A percentile compares a stretch with the other conserved stretches of the same genome.
These are phyloP conservation scores for Paraglomus occultum DNA, from an alignment of 192 early-diverging fungal genomes.

Conservation along the genomic window DNA sequence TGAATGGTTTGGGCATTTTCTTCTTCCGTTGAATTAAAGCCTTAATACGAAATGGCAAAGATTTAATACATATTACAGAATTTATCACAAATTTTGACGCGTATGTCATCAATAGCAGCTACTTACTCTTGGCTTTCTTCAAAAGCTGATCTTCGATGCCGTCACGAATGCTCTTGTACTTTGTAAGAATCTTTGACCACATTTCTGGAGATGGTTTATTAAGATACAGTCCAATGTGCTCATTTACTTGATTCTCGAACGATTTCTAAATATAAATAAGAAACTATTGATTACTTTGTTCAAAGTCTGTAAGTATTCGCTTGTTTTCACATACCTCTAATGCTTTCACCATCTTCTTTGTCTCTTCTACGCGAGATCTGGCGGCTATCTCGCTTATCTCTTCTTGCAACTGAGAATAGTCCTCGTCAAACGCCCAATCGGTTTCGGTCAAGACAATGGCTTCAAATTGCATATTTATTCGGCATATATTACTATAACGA, in stretches of 20 bases:
- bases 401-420: constrained; percentile 52
- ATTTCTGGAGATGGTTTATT: constrained; percentile 63
- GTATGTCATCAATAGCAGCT: neutral
- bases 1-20: constrained; percentile 52
- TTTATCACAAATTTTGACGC: neutral
- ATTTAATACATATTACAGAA: neutral
- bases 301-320: neutral
- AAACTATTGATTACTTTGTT: neutral
- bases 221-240: constrained; percentile 66
- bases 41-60: constrained; percentile 20
- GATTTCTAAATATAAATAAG: constrained; percentile 35
- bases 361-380: constrained; percentile 62
- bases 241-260: constrained; percentile 58
- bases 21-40: constrained; percentile 49
- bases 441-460: constrained; percentile 60
- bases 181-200: constrained; percentile 69
- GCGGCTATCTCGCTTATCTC: constrained; percentile 60
- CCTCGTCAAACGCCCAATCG: constrained; percentile 69
- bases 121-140: constrained; percentile 50
- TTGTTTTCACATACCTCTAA: constrained; percentile 41
- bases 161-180: constrained; percentile 55
- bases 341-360: constrained; percentile 61
- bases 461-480: constrained; percentile 44
- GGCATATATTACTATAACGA: too few relatives aligned
- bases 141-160: constrained; percentile 52